Conservation (phyloP, 192 early-diverging fungal species). For the Geranomyces variabilis region DNA sequence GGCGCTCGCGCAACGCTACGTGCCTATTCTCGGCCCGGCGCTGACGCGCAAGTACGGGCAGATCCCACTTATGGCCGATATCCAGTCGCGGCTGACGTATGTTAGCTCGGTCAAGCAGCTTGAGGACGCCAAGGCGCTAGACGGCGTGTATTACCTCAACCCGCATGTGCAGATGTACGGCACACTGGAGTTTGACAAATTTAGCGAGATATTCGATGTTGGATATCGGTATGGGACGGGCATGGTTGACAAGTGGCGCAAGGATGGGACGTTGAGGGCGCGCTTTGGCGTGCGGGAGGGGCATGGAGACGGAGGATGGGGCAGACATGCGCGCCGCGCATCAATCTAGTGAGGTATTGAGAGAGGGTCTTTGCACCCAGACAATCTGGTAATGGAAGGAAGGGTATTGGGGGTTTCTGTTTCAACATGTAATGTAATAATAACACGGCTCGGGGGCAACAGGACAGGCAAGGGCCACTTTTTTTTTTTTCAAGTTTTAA, state of each 20-base stretch:
- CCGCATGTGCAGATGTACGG: constrained; percentile 86
- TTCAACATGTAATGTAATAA: no score
- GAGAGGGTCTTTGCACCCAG: neutral
- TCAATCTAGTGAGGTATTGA: constrained; percentile 15
- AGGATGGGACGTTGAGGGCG: constrained; percentile 66
- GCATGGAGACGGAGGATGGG: constrained; percentile 10
- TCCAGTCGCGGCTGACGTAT: constrained; percentile 93
- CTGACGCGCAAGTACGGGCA: constrained; percentile 49
- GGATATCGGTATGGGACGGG: constrained; percentile 85
- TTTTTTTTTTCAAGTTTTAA: neutral
- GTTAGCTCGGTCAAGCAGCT: constrained; percentile 81
- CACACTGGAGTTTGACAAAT: constrained; percentile 89
- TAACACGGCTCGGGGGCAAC: no score
- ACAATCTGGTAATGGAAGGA: no score
- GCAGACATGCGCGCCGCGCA: constrained; percentile 27
- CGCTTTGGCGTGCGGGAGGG: constrained; percentile 47
- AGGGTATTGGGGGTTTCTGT: no score
- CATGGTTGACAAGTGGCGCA: constrained; percentile 80
- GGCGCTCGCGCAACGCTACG: constrained; percentile 75
- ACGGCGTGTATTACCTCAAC: constrained; percentile 80
- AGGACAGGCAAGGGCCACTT: no score
- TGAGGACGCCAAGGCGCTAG: constrained; percentile 83
- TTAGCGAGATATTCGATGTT: constrained; percentile 80
- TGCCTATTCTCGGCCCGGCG: constrained; percentile 63
- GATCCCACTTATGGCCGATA: constrained; percentile 91